Evolutionary conservation across 371 early-diverging fungal species (phyloP), one percentile per base, ranked within the genome.

Genomic region (Nematocida ausubeli): DNA sequence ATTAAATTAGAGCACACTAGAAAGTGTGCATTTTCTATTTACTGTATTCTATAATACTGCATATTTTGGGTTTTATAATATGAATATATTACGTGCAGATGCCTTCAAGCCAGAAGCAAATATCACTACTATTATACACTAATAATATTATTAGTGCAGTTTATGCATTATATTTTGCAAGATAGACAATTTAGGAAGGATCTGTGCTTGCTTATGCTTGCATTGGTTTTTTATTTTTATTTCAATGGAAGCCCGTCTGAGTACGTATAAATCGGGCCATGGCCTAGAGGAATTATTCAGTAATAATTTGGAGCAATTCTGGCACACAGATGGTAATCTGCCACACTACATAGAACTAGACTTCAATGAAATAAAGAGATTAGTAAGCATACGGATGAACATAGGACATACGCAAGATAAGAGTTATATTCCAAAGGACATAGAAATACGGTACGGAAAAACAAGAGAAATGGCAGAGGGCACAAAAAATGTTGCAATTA

Each of bases 331-430:
- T 47, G 85, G 80, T 26, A 71, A 66, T 56, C 81, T 87, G 2
- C 86, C 86, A 24, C 87, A 87, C 58, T 62, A 55, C 30, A 84
- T 87, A 30, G 70, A 83, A 67, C 69, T 87, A 42, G 67, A 50
- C 14, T 87, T 87, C 62, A 6, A n/a, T 14, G 75, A 73, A 42
- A 51, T 64, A 16, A 81, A 47, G 49, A 52, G 80, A 75, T 56
- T 81, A 14, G 66, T 89, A 83, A 87, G 89, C 82, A 83, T 93
- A 9, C 88, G 90, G 0, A 73, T 95, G 2, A 92, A 89, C 81
- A 84, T 91, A 47, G 91, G 92, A 79, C 88, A 82, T 68, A 88
- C 88, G 58, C 89, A 90, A 80, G 95, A 95, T 81, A 94, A 94
- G 73, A 91, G 90, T 70, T 95, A 95, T 84, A 92, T 93, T 2